phyloP scores from a whole-genome alignment of 139 green algal genomes.

The Tetradesmus lagerheimii region DNA sequence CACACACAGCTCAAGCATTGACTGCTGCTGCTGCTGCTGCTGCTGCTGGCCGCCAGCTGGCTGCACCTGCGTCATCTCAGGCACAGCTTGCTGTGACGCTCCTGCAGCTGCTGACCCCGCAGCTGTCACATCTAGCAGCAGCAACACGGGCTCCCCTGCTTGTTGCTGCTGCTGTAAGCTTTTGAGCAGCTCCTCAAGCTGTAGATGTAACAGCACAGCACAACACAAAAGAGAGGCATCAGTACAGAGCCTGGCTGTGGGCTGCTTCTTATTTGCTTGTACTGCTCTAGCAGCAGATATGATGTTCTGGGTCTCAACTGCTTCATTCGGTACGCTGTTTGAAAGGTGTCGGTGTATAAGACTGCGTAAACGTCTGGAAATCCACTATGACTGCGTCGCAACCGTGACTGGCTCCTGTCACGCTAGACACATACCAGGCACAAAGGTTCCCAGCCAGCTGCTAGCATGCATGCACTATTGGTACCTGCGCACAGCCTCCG shows the following conservation, averaged over 20 bases:
- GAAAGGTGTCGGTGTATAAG: not conserved
- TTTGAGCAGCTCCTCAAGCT: not conserved
- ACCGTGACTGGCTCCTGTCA: no score
- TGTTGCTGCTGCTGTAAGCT: not conserved
- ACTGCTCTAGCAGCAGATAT: not conserved
- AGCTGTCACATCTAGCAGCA: slow-evolving; percentile 29
- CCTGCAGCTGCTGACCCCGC: not conserved
- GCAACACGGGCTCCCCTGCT: not conserved
- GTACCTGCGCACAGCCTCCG: no score
- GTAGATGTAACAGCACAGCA: not conserved
- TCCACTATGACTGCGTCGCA: no score
- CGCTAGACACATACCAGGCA: no score
- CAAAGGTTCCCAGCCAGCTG: no score
- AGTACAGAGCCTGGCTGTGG: not conserved
- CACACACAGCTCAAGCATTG: not conserved
- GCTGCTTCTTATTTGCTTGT: not conserved
- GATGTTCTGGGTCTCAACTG: no score
- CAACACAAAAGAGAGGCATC: not conserved
- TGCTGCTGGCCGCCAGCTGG: not conserved
- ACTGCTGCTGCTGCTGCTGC: slow-evolving; percentile 17
- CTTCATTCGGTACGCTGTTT: no score
- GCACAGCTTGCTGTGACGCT: not conserved
- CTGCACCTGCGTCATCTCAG: not conserved
- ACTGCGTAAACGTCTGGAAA: not conserved
- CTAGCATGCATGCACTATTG: no score